Evolutionary conservation across 495 filamentous ascomycete genomes (phyloP).

Genomic region (Aspergillus wentii): DNA sequence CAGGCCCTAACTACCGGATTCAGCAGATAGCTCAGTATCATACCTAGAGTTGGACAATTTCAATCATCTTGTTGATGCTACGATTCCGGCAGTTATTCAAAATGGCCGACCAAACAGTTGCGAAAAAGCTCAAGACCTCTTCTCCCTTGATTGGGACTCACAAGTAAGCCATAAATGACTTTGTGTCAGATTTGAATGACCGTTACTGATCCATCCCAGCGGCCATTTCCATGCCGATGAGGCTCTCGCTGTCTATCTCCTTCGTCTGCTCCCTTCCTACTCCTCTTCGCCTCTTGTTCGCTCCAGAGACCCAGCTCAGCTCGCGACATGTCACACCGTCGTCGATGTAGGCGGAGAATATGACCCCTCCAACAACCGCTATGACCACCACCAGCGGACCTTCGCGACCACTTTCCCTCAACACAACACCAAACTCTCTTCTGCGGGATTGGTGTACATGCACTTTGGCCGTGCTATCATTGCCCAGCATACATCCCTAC

Average conservation of each 20-base stretch:
- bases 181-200: conserved; percentile 9
- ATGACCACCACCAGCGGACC: conserved; percentile 94
- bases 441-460: conserved; percentile 89
- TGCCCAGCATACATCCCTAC: conserved; percentile 57
- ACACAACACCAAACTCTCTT: conserved; percentile 80
- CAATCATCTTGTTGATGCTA: conserved; percentile 17
- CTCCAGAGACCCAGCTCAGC: conserved; percentile 74
- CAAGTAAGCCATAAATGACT: conserved; percentile 44
- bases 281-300: conserved; percentile 68
- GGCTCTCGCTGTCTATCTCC: conserved; percentile 94
- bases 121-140: conserved; percentile 66
- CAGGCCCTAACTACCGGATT: conserved; percentile 18
- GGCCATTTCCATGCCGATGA: conserved; percentile 99
- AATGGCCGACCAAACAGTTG: conserved; percentile 60
- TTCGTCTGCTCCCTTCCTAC: conserved; percentile 84
- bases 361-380: conserved; percentile 67
- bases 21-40: conserved; percentile 9
- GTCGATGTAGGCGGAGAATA: conserved; percentile 95
- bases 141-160: conserved; percentile 78
- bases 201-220: conserved; percentile 31
- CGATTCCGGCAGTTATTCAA: conserved; percentile 31
- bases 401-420: conserved; percentile 77
- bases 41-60: not conserved
- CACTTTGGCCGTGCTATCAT: conserved; percentile 88
- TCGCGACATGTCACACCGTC: conserved; percentile 84